phyloP scores from a whole-genome alignment of 129 eudicot genomes.

The Saussurea involucrata region DNA sequence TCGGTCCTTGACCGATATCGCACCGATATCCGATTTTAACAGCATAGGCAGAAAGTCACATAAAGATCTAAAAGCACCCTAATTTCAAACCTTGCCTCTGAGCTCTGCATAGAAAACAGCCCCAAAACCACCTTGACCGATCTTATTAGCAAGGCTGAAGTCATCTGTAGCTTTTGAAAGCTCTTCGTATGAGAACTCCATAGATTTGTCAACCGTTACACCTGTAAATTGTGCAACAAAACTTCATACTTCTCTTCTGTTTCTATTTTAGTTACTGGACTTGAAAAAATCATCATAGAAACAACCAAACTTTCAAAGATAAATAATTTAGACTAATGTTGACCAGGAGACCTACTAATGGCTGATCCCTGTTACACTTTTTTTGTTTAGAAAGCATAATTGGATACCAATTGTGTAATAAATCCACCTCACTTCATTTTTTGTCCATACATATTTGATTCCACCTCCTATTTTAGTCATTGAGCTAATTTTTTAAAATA shows the following conservation, averaged over 20 bases:
- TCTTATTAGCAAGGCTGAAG: constrained; percentile 84
- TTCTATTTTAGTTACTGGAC: background rate
- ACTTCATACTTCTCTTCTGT: background rate
- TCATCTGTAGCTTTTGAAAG: constrained; percentile 82
- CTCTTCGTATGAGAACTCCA: constrained; percentile 94
- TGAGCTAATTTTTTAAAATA: background rate
- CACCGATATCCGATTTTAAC: too few relatives aligned
- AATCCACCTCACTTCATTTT: background rate
- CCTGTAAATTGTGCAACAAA: constrained; percentile 32
- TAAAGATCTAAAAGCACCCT: constrained; percentile 1
- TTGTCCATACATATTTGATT: background rate
- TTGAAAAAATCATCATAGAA: background rate
- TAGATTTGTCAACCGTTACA: constrained; percentile 86
- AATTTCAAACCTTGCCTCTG: constrained; percentile 88
- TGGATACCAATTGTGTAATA: background rate
- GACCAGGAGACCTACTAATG: background rate
- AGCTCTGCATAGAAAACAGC: constrained; percentile 95
- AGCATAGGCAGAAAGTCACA: background rate
- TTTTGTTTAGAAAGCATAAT: background rate
- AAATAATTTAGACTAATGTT: background rate
- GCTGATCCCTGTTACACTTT: background rate
- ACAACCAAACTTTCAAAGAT: background rate
- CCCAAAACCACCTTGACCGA: constrained; percentile 99
- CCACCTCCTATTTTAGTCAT: background rate
- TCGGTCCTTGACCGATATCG: too few relatives aligned